These are phyloP conservation scores for Torrubiella hemipterigena DNA, from an alignment of 2,329 filamentous ascomycete species.

Conservation along the genomic window DNA sequence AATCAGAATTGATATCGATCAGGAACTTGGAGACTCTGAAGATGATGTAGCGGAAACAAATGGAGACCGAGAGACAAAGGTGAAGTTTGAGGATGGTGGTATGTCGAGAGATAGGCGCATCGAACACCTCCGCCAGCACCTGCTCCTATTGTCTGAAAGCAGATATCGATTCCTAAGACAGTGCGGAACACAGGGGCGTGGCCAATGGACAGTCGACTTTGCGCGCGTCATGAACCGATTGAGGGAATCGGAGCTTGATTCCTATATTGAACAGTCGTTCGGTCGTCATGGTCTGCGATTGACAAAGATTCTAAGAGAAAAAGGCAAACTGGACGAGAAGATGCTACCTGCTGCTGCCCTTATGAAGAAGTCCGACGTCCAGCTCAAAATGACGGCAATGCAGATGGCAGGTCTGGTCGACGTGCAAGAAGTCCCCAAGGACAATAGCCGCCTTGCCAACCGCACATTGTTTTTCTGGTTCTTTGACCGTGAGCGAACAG, in stretches of 20 bases:
- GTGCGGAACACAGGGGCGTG: constrained; percentile 48
- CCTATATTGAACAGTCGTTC: constrained; percentile 65
- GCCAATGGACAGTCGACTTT: constrained; percentile 79
- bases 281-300: constrained; percentile 69
- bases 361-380: constrained; percentile 75
- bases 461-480: constrained; percentile 87
- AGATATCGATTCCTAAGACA: constrained; percentile 56
- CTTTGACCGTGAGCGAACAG: constrained; percentile 66
- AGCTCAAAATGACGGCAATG: constrained; percentile 73
- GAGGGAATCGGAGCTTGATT: constrained; percentile 68
- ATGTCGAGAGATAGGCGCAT: constrained; percentile 32
- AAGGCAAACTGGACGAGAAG: constrained; percentile 93
- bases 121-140: constrained; percentile 56
- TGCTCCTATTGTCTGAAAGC: constrained; percentile 61
- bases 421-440: constrained; percentile 86
- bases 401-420: constrained; percentile 80
- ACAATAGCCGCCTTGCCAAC: constrained; percentile 68
- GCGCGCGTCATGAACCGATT: constrained; percentile 57
- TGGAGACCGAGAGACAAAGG: constrained; percentile 26
- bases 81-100: constrained; percentile 38
- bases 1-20: constrained; percentile 16
- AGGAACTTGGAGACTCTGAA: constrained; percentile 21
- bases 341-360: constrained; percentile 69
- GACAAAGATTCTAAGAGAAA: constrained; percentile 71
- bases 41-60: constrained; percentile 22